Conservation (phyloP, 305 asterid genomes). For the Andrographis paniculata region DNA sequence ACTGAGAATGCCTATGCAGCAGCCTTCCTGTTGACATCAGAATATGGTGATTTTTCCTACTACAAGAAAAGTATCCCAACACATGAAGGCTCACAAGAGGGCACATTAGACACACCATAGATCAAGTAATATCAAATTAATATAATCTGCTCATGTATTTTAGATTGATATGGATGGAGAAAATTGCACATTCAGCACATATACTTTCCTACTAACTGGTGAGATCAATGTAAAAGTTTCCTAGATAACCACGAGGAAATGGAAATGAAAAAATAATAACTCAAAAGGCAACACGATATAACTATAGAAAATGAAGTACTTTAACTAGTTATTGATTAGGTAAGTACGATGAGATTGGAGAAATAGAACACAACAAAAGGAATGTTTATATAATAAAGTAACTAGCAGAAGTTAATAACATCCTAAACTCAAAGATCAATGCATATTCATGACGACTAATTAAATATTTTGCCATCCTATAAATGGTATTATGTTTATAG, state of each 20-base stretch:
- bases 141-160: not conserved
- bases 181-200: conserved; percentile 3
- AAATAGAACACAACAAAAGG: not conserved
- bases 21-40: conserved; percentile 23
- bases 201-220: conserved; percentile 1
- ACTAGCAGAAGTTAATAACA: too few relatives aligned
- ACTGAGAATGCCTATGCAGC: too few relatives aligned
- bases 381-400: too few relatives aligned
- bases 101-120: conserved; percentile 1
- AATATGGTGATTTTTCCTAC: conserved; percentile 33
- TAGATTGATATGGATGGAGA: too few relatives aligned
- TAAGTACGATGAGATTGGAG: not conserved
- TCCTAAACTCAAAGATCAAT: too few relatives aligned
- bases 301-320: not conserved
- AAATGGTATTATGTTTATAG: too few relatives aligned
- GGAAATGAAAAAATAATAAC: conserved; percentile 1
- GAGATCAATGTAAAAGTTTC: not conserved
- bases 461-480: too few relatives aligned
- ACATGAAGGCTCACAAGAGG: conserved; percentile 1
- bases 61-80: conserved; percentile 15
- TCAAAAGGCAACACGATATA: not conserved
- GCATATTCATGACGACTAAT: too few relatives aligned
- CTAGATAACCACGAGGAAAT: not conserved
- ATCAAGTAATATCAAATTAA: not conserved
- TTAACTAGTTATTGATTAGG: not conserved